Conservation (phyloP, 1,139 yeast species). For the Yamadazyma dendronema region DNA sequence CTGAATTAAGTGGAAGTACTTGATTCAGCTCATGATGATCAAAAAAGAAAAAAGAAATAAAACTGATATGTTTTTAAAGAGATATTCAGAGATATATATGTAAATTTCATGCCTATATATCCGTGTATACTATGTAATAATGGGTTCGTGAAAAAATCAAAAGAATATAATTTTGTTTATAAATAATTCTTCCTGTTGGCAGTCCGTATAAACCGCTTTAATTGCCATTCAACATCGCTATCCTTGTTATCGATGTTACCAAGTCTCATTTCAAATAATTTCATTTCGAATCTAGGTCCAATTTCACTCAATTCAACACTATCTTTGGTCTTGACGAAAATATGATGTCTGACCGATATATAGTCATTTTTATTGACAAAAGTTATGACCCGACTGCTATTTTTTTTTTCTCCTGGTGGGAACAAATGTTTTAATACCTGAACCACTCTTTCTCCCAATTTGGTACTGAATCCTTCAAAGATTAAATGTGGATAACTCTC, state of each 20-base stretch:
- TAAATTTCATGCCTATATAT: slow-evolving; percentile 1
- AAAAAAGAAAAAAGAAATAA: background rate
- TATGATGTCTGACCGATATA: slow-evolving; percentile 92
- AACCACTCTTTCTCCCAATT: slow-evolving; percentile 79
- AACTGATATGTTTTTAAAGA: background rate
- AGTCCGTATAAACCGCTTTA: slow-evolving; percentile 88
- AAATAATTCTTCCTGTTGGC: slow-evolving; percentile 92
- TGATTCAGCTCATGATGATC: background rate
- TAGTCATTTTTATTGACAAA: slow-evolving; percentile 90
- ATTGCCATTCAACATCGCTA: slow-evolving; percentile 97
- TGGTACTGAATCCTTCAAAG: slow-evolving; percentile 85
- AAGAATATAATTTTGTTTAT: slow-evolving; percentile 9
- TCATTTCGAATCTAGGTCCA: slow-evolving; percentile 98
- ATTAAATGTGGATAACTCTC: slow-evolving; percentile 94
- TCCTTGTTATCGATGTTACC: slow-evolving; percentile 94
- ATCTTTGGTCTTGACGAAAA: slow-evolving; percentile 84
- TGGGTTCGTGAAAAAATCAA: slow-evolving; percentile 4
- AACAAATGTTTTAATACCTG: slow-evolving; percentile 82
- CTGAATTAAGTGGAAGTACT: slow-evolving; percentile 27
- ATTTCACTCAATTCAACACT: slow-evolving; percentile 92
- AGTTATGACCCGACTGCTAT: slow-evolving; percentile 83
- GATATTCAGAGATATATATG: slow-evolving; percentile 4
- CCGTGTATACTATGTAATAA: slow-evolving; percentile 14
- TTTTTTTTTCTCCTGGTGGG: slow-evolving; percentile 96
- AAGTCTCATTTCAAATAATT: slow-evolving; percentile 78